Conservation (phyloP, 2,329 filamentous ascomycete genomes). For the Penicillium sp. region DNA sequence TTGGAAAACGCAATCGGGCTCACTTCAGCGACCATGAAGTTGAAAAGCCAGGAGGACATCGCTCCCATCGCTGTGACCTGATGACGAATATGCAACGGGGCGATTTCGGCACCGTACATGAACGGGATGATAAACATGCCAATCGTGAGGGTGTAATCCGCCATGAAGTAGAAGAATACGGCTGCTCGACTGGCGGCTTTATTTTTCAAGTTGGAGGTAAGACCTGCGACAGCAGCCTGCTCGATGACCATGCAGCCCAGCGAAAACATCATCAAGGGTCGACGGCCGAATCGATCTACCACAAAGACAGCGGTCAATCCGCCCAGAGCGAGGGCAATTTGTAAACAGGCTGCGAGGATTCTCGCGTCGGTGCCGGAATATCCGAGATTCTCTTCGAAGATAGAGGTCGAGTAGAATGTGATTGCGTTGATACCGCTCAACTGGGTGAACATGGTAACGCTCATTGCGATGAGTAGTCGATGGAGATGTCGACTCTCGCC, state of each 20-base stretch:
- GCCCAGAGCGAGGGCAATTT: constrained; percentile 10
- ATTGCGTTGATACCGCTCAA: constrained; percentile 13
- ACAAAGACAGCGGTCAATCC: constrained; percentile 10
- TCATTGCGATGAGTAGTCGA: constrained; percentile 9
- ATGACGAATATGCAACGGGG: constrained; percentile 9
- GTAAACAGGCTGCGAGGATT: constrained; percentile 12
- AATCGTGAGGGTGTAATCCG: constrained; percentile 7
- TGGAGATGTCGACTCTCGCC: constrained; percentile 12
- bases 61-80: constrained; percentile 1
- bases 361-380: constrained; percentile 8
- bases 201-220: constrained; percentile 10
- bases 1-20: constrained; percentile 4
- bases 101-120: constrained; percentile 15
- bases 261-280: constrained; percentile 10
- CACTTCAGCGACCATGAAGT: constrained; percentile 15
- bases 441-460: constrained; percentile 13
- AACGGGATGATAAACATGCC: constrained; percentile 18
- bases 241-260: constrained; percentile 5
- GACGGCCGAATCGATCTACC: constrained; percentile 13
- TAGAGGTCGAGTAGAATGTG: constrained; percentile 14
- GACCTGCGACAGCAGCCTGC: constrained; percentile 8
- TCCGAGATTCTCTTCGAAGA: constrained; percentile 9
- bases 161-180: constrained; percentile 14
- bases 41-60: constrained; percentile 12
- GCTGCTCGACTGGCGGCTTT: constrained; percentile 7